Evolutionary conservation across 352 stramenopile species (phyloP).

Genomic region (Phytopythium litorale): DNA sequence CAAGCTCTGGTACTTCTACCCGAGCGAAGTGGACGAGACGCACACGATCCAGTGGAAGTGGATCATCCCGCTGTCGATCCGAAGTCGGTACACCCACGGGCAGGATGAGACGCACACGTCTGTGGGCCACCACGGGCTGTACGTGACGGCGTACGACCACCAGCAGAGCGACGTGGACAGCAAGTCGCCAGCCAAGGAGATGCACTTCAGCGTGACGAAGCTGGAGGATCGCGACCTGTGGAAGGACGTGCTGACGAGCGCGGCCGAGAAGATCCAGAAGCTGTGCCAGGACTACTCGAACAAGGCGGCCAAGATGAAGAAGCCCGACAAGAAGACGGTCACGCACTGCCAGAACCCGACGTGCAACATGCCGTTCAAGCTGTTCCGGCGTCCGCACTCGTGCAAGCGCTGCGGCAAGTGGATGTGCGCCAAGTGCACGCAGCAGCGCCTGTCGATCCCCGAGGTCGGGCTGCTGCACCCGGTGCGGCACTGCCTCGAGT

Average conservation of each 20-base stretch:
- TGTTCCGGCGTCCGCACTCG: slow-evolving; percentile 76
- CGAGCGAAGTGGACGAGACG: slow-evolving; percentile 76
- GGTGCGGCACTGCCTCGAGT: slow-evolving; percentile 74
- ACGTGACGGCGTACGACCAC: slow-evolving; percentile 77
- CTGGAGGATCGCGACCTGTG: slow-evolving; percentile 80
- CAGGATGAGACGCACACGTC: slow-evolving; percentile 83
- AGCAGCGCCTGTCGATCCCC: slow-evolving; percentile 75
- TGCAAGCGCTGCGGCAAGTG: slow-evolving; percentile 85
- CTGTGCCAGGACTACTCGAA: slow-evolving; percentile 62
- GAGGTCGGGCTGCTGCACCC: slow-evolving; percentile 73
- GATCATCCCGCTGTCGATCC: slow-evolving; percentile 76
- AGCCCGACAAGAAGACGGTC: slow-evolving; percentile 79
- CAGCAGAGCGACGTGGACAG: slow-evolving; percentile 48
- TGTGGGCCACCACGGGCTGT: slow-evolving; percentile 80
- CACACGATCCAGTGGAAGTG: slow-evolving; percentile 86
- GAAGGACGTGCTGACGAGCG: slow-evolving; percentile 65
- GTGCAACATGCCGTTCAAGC: slow-evolving; percentile 75
- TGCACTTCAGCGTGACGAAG: slow-evolving; percentile 85
- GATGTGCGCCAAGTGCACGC: slow-evolving; percentile 83
- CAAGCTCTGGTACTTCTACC: slow-evolving; percentile 90
- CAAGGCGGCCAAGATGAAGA: slow-evolving; percentile 68
- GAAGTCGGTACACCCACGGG: slow-evolving; percentile 74
- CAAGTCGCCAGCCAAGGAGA: slow-evolving; percentile 53
- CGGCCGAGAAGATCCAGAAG: slow-evolving; percentile 58
- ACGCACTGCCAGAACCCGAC: slow-evolving; percentile 70